phyloP scores from a whole-genome alignment of 176 grass and related monocot species.

The Calamus simplicifolius region DNA sequence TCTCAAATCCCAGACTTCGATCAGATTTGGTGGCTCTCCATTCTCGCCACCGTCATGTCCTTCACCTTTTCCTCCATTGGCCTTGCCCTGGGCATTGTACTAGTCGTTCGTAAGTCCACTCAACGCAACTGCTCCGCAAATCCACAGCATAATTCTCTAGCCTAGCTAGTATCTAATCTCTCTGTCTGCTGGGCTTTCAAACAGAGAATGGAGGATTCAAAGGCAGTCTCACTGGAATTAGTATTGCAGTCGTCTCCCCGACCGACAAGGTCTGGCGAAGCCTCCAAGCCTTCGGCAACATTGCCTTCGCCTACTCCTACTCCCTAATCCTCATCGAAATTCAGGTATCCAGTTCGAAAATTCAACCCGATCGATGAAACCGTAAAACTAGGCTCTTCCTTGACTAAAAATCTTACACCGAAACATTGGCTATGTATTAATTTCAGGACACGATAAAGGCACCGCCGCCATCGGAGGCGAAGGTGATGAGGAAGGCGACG shows the following conservation, averaged over 20 bases:
- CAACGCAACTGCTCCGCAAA: neutral
- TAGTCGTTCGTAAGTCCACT: constrained; percentile 44
- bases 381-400: neutral
- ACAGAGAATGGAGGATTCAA: constrained; percentile 50
- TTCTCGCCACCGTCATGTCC: constrained; percentile 83
- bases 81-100: constrained; percentile 59
- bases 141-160: neutral
- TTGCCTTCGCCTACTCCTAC: constrained; percentile 99
- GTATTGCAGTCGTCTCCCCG: constrained; percentile 63
- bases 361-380: too few species aligned
- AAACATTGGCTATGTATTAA: neutral
- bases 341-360: constrained; percentile 22
- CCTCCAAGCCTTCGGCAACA: constrained; percentile 95
- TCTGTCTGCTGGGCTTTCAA: neutral
- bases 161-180: neutral
- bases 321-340: constrained; percentile 97
- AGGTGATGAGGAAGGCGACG: constrained; percentile 43
- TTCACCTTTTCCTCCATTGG: constrained; percentile 94
- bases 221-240: constrained; percentile 90
- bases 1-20: constrained; percentile 94
- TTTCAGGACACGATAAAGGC: constrained; percentile 37
- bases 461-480: constrained; percentile 33
- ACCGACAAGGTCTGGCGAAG: constrained; percentile 92
- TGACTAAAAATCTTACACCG: neutral
- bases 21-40: constrained; percentile 95